Conservation (phyloP, 371 early-diverging fungal genomes). For the Cokeromyces recurvatus region DNA sequence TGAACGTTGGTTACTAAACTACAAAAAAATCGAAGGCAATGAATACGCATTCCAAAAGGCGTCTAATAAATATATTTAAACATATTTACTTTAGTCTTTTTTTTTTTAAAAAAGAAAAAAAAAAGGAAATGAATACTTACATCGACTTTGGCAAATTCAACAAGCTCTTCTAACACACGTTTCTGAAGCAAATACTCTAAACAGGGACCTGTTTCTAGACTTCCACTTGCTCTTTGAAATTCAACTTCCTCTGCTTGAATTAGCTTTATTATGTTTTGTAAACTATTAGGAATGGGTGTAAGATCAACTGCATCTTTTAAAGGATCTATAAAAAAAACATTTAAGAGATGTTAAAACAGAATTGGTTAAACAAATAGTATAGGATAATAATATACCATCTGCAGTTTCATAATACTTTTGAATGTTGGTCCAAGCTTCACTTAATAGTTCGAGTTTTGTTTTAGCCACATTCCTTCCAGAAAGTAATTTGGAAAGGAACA, state of each 20-base stretch:
- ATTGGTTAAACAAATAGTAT: not conserved
- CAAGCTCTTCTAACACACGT: conserved; percentile 45
- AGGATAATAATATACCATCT: conserved; percentile 25
- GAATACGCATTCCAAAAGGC: conserved; percentile 50
- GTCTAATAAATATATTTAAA: conserved; percentile 23
- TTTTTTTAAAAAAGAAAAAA: too few species aligned
- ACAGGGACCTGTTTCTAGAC: conserved; percentile 49
- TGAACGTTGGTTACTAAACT: conserved; percentile 46
- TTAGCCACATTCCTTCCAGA: conserved; percentile 43
- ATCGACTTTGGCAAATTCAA: conserved; percentile 50
- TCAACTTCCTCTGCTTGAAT: conserved; percentile 49
- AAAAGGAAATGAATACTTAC: too few species aligned
- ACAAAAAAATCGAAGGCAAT: conserved; percentile 45
- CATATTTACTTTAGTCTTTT: not conserved
- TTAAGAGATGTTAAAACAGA: not conserved
- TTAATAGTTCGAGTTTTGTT: conserved; percentile 37
- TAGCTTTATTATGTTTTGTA: conserved; percentile 44
- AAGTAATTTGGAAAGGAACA: conserved; percentile 48
- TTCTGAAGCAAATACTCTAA: conserved; percentile 43
- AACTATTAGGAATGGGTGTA: conserved; percentile 41
- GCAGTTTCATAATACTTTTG: conserved; percentile 50
- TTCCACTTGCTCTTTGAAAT: conserved; percentile 39
- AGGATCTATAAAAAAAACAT: conserved; percentile 29
- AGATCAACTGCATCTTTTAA: conserved; percentile 48
- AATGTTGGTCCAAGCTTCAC: conserved; percentile 45